Evolutionary conservation across 495 filamentous ascomycete species (phyloP).

Genomic region (Xylaria sp.): DNA sequence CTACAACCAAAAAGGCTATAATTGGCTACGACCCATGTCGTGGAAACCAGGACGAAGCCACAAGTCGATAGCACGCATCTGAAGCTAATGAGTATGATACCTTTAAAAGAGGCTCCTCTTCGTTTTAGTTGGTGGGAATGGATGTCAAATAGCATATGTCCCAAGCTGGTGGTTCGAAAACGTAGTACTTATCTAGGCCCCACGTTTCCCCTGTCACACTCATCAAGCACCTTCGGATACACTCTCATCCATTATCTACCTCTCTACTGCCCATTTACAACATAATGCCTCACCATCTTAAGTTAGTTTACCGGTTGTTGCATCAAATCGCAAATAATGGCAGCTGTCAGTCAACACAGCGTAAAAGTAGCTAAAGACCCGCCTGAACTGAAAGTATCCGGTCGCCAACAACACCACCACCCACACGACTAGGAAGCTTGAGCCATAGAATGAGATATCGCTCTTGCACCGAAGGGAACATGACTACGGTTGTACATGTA

Average conservation of each 20-base stretch:
- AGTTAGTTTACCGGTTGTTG: background rate
- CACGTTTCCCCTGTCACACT: background rate
- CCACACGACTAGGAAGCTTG: background rate
- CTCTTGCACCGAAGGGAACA: background rate
- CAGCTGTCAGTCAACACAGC: background rate
- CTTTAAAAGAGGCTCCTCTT: background rate
- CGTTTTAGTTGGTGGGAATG: background rate
- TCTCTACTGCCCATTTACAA: background rate
- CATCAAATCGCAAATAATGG: background rate
- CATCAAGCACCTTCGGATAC: background rate
- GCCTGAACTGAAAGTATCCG: background rate
- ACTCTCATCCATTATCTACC: background rate
- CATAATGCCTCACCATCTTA: no score
- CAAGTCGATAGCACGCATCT: background rate
- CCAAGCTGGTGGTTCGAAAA: background rate
- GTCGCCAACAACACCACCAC: background rate
- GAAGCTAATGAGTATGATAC: background rate
- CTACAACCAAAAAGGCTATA: constrained; percentile 5
- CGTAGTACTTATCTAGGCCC: constrained; percentile 1
- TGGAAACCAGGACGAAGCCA: background rate
- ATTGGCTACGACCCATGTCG: background rate
- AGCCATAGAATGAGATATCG: background rate
- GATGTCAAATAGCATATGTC: constrained; percentile 5
- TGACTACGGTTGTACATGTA: background rate
- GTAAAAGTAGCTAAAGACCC: background rate